phyloP scores from a whole-genome alignment of 2,329 filamentous ascomycete genomes.

The Bipolaris cookei region DNA sequence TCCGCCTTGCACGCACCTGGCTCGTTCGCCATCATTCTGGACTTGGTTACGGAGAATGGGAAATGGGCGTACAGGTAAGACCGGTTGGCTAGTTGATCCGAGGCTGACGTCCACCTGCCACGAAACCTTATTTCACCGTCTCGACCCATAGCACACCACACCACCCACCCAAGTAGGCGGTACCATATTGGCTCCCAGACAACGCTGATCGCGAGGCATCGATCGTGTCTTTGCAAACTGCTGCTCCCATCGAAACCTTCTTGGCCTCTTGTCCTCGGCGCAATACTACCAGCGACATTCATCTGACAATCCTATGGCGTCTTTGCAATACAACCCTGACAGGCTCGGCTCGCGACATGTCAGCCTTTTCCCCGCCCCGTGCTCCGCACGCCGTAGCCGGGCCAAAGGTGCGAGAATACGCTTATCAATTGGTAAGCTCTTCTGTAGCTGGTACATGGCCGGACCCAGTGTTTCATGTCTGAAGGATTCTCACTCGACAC shows the following conservation, averaged over 20 bases:
- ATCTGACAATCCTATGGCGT: conserved; percentile 7
- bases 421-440: conserved; percentile 45
- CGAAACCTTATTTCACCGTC: conserved; percentile 26
- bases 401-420: conserved; percentile 19
- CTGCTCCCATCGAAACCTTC: neutral
- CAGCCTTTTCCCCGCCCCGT: conserved; percentile 23
- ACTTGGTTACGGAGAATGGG: conserved; percentile 31
- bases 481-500: conserved; percentile 3
- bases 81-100: conserved; percentile 34
- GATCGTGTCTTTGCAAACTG: neutral
- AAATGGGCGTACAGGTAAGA: conserved; percentile 36
- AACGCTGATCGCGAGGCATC: conserved; percentile 4
- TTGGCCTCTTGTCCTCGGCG: neutral
- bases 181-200: conserved; percentile 8
- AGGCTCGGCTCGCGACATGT: conserved; percentile 22
- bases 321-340: conserved; percentile 14
- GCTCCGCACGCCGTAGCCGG: conserved; percentile 12
- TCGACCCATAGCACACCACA: conserved; percentile 1
- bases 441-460: conserved; percentile 24
- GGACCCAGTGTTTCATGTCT: conserved; percentile 36
- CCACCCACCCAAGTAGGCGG: conserved; percentile 7
- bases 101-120: conserved; percentile 38
- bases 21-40: conserved; percentile 27
- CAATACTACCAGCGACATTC: neutral
- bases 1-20: conserved; percentile 19